Evolutionary conservation across 139 green algal species (phyloP), one percentile per base, ranked within the genome.

Genomic region (Picocystis salinarum): DNA sequence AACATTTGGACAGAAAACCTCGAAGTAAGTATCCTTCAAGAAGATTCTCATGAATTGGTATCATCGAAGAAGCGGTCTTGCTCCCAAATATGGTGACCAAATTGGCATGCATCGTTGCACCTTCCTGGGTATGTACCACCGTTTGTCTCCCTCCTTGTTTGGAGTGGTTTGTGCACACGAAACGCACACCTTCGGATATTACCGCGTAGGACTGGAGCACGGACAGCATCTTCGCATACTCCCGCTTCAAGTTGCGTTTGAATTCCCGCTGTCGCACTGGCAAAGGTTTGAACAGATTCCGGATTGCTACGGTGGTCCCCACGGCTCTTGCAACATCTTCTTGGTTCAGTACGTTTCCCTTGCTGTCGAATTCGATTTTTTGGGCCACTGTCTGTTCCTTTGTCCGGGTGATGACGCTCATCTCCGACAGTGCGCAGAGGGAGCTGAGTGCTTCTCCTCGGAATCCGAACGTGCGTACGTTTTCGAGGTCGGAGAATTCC

Each of bases 401-500:
- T 0, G 76, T 88, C 33, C 81, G 66, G 0, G 85, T 96, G n/a
- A 76, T 61, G 18, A 96, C 69, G 1, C 28, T 45, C 26, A 81
- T 29, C 19, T 60, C 39, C 10, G 46, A 59, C 27, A 89, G 39
- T 1, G 80, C 78, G 40, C 82, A 92, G 23, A 97, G 64, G 0
- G 83, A 92, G 55, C 61, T 82, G 6, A 97, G 68, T 13, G 86
- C 86, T 59, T 97, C 86, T 5, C 86, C 86, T 3, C 86, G 62
- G 55, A 97, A 97, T 4, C 86, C 86, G 69, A 92, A 97, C 5
- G 74, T 91, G 34, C 37, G 40, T 1, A 96, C 48, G 2, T 45
- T 58, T 71, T 89, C 64, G 24, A 28, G 19, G 6, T 9, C 9
- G 5, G 23, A 42, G 36, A 28, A n/a, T 20, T 49, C 33, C 0